Conservation (phyloP, 2,329 filamentous ascomycete genomes). For the Cladosporium cucumerinum region DNA sequence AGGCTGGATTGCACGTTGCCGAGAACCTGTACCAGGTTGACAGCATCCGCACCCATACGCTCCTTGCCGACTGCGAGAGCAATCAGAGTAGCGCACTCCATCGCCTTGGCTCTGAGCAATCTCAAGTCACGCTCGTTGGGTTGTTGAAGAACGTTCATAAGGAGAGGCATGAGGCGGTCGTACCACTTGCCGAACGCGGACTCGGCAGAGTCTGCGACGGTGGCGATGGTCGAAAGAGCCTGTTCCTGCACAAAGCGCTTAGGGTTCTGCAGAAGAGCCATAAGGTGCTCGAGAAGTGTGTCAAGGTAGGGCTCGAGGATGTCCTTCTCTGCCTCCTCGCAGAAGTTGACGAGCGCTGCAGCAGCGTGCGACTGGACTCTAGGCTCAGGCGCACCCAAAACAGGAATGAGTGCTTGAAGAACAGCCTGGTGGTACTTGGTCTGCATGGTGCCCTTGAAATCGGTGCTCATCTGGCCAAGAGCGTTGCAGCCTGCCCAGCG, state of each 20-base stretch:
- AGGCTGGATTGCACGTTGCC: conserved; percentile 84
- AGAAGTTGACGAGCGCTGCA: conserved; percentile 98
- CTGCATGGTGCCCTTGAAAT: conserved; percentile 98
- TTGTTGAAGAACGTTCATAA: conserved; percentile 83
- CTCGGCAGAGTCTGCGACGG: conserved; percentile 97
- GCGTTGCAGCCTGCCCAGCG: conserved; percentile 98
- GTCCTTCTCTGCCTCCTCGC: conserved; percentile 92
- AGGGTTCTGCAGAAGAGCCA: conserved; percentile 81
- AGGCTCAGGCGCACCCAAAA: conserved; percentile 83
- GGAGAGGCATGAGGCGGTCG: conserved; percentile 87
- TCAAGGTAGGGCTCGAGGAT: conserved; percentile 92
- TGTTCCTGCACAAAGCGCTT: conserved; percentile 98
- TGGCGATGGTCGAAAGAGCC: conserved; percentile 94
- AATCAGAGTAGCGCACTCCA: conserved; percentile 98
- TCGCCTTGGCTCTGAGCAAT: conserved; percentile 89
- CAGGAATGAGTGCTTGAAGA: conserved; percentile 85
- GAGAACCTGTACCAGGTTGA: conserved; percentile 81
- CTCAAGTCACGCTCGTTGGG: conserved; percentile 93
- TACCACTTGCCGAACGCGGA: conserved; percentile 94
- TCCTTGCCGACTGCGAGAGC: conserved; percentile 92
- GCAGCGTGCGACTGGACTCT: conserved; percentile 96
- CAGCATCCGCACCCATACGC: conserved; percentile 81
- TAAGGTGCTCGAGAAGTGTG: conserved; percentile 76
- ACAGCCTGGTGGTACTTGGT: conserved; percentile 88
- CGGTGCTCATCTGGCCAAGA: conserved; percentile 98